Conservation (phyloP, 495 filamentous ascomycete genomes). For the Penicillium angulare region DNA sequence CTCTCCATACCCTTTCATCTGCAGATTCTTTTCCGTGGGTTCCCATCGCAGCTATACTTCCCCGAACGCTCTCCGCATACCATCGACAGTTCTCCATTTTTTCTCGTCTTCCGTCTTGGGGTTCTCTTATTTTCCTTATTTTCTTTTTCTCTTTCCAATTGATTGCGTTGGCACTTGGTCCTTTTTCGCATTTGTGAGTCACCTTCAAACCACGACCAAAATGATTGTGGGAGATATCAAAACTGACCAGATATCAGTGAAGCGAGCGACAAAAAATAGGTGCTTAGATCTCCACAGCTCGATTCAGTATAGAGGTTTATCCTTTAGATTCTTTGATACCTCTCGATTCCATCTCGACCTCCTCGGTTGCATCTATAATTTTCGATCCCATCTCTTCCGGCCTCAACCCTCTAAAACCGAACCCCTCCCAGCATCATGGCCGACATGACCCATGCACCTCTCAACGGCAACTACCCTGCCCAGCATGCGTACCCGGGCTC, state of each 20-base stretch:
- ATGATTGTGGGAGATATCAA: conserved; percentile 1
- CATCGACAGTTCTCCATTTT: conserved; percentile 10
- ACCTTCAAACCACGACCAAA: neutral
- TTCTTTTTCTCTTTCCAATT: conserved; percentile 23
- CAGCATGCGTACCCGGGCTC: conserved; percentile 43
- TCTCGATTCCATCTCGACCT: neutral
- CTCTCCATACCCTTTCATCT: neutral
- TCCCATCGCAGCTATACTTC: conserved; percentile 20
- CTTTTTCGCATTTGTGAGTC: conserved; percentile 39
- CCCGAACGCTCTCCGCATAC: conserved; percentile 11
- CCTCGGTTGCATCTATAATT: neutral
- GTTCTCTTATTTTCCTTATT: conserved; percentile 14
- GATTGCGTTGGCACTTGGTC: conserved; percentile 24
- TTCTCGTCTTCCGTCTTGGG: conserved; percentile 10
- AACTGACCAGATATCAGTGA: conserved; percentile 21
- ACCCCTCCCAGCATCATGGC: conserved; percentile 30
- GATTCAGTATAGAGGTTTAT: neutral
- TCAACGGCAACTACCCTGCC: conserved; percentile 47
- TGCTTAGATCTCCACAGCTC: conserved; percentile 10
- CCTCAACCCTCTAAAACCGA: neutral
- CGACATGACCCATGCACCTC: conserved; percentile 42
- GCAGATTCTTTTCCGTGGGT: conserved; percentile 3
- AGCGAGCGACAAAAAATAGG: conserved; percentile 17
- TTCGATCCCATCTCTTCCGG: neutral
- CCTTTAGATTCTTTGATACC: neutral